A percentile compares a stretch with the other conserved stretches of the same genome.
phyloP scores from a whole-genome alignment of 192 early-diverging fungal species.

The Phycomyces blakesleeanus region DNA sequence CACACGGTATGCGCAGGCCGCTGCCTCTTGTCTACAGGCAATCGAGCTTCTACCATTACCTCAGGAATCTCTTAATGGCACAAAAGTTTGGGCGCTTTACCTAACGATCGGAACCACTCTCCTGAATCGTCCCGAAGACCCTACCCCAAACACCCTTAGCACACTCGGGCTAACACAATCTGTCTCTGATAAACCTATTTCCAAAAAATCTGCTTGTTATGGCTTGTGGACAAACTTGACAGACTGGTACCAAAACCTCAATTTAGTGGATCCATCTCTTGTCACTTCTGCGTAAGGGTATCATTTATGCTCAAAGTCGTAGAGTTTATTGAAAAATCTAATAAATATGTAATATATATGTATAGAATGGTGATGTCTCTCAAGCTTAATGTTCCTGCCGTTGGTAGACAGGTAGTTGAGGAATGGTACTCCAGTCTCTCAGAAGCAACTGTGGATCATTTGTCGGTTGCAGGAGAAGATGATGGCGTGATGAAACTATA shows the following conservation, averaged over 20 bases:
- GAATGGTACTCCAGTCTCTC: constrained; percentile 31
- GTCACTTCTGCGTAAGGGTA: constrained; percentile 22
- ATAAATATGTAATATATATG: too few relatives aligned
- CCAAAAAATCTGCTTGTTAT: not conserved
- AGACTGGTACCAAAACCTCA: not conserved
- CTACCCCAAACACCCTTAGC: not conserved
- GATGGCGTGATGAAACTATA: constrained; percentile 15
- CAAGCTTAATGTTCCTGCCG: constrained; percentile 5
- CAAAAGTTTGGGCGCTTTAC: constrained; percentile 24
- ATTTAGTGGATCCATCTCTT: constrained; percentile 11
- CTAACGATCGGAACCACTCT: constrained; percentile 10
- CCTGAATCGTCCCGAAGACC: not conserved
- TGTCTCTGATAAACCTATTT: not conserved
- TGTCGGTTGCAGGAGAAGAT: constrained; percentile 4
- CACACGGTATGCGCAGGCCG: constrained; percentile 25
- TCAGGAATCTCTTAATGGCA: not conserved
- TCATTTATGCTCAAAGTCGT: too few relatives aligned
- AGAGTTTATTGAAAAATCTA: too few relatives aligned
- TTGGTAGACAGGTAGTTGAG: constrained; percentile 33
- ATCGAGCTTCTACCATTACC: constrained; percentile 1
- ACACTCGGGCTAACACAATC: not conserved
- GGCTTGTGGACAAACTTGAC: constrained; percentile 13
- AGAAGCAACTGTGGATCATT: constrained; percentile 15
- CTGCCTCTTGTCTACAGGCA: constrained; percentile 24
- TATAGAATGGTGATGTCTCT: constrained; percentile 22